A percentile compares a stretch with the other conserved stretches of the same genome.
These are phyloP conservation scores for Polyporus tsugae DNA, from an alignment of 1,284 basidiomycete genomes.

Conservation along the genomic window DNA sequence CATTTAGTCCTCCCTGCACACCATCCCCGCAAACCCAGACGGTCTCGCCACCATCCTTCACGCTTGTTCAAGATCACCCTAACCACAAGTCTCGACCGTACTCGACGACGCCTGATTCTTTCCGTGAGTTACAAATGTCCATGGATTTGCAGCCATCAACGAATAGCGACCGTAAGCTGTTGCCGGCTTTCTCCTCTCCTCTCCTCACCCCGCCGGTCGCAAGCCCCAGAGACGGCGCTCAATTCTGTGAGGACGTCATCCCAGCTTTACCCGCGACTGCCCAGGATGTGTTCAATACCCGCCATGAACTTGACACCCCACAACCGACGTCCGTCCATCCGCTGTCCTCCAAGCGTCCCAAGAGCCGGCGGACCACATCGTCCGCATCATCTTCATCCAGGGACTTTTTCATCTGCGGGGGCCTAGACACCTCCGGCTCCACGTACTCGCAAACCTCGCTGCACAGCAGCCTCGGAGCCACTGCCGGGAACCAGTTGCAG, in stretches of 20 bases:
- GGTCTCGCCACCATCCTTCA: constrained; percentile 21
- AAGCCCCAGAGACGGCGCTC: neutral
- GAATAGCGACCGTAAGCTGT: neutral
- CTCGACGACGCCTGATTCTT: constrained; percentile 13
- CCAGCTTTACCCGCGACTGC: neutral
- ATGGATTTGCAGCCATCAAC: neutral
- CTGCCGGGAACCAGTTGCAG: neutral
- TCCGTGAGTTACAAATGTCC: neutral
- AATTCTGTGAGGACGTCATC: neutral
- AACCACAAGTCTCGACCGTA: constrained; percentile 15
- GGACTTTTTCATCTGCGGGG: neutral
- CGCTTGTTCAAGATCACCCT: constrained; percentile 26
- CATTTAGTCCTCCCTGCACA: constrained; percentile 7
- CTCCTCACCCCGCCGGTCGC: neutral
- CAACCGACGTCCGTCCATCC: neutral
- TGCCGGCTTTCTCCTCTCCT: neutral
- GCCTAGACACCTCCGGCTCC: constrained; percentile 1
- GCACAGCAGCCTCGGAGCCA: neutral
- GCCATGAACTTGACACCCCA: neutral
- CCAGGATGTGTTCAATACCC: neutral
- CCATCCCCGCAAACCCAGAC: constrained; percentile 15
- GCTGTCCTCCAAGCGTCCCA: neutral
- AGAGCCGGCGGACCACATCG: neutral
- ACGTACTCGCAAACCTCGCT: neutral
- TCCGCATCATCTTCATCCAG: neutral